Evolutionary conservation across 495 filamentous ascomycete genomes (phyloP), one percentile per base, ranked within the genome.

Genomic region (Daldinia concentrica): DNA sequence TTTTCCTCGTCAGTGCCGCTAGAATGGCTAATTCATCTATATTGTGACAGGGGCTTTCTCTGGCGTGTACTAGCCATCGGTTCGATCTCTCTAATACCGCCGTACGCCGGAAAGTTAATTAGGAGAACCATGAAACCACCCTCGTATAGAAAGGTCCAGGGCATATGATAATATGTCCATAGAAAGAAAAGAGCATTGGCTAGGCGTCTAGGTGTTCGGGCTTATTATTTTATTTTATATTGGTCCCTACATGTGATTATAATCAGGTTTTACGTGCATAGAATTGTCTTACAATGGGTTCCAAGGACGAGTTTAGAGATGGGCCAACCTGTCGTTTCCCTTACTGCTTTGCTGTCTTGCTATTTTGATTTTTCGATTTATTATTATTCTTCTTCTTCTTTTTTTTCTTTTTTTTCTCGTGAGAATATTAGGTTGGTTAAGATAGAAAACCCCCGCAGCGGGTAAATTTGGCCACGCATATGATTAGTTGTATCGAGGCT

Each of bases 131-230:
- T 96, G 84, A 93, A 89, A 75, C 96, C 95, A 58, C 93, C 94
- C n/a, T 95, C 91, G 77, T 98, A 96, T 83, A 85, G 95, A 66
- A 99, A 99, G 83, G 95, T 99, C 17, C 91, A 92, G 79, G 93
- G 82, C n/a, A 81, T 79, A 59, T 83, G 62, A 78, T 17, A 19
- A 41, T 32, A 63, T 50, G 30, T 59, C 27, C 68, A 55, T 4
- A 24, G 37, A 57, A 48, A 27, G 62, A 22, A 14, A 52, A 59
- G 60, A 8, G 34, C 50, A 69, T 63, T 50, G 26, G 62, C 55
- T 15, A 62, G 75, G 75, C 73, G 75, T 75, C 45, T 60, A 45
- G 50, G 63, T 60, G 36, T 68, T 32, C 7, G 17, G 43, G 27
- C 14, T 37, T 34, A 9, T 32, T 32, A 32, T 32, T 32, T 32